phyloP scores from a whole-genome alignment of 331 rosid species.

The Quercus lobata region DNA sequence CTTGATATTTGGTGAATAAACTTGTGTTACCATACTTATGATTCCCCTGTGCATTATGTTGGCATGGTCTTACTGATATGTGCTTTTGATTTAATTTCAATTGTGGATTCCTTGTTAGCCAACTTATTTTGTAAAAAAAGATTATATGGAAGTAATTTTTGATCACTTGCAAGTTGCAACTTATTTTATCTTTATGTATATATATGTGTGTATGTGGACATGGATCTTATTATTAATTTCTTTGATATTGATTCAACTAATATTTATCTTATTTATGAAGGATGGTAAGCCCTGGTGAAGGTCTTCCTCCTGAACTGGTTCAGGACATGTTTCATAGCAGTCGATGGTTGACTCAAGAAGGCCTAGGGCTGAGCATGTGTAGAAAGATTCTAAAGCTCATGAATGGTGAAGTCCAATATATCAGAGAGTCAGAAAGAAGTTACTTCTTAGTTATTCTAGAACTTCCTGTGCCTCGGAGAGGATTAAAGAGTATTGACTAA shows the following conservation, averaged over 20 bases:
- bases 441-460: constrained; percentile 75
- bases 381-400: constrained; percentile 84
- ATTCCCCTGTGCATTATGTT: constrained; percentile 1
- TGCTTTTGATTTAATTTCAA: not conserved
- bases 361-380: constrained; percentile 93
- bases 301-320: constrained; percentile 84
- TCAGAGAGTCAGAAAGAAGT: constrained; percentile 91
- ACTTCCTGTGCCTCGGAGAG: constrained; percentile 64
- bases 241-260: constrained; percentile 3
- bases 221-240: not conserved
- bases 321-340: constrained; percentile 93
- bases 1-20: not conserved
- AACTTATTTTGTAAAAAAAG: not conserved
- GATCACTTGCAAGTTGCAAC: not conserved
- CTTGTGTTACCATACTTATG: not conserved
- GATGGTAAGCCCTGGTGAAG: constrained; percentile 97
- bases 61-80: not conserved
- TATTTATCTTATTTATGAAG: constrained; percentile 39
- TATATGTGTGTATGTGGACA: not conserved
- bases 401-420: constrained; percentile 91
- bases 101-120: constrained; percentile 7
- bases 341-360: constrained; percentile 83
- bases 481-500: constrained; percentile 34
- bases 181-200: too few relatives aligned
- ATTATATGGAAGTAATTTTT: not conserved